Evolutionary conservation across 2,329 filamentous ascomycete species (phyloP).

Genomic region (Diaporthe nobilis): DNA sequence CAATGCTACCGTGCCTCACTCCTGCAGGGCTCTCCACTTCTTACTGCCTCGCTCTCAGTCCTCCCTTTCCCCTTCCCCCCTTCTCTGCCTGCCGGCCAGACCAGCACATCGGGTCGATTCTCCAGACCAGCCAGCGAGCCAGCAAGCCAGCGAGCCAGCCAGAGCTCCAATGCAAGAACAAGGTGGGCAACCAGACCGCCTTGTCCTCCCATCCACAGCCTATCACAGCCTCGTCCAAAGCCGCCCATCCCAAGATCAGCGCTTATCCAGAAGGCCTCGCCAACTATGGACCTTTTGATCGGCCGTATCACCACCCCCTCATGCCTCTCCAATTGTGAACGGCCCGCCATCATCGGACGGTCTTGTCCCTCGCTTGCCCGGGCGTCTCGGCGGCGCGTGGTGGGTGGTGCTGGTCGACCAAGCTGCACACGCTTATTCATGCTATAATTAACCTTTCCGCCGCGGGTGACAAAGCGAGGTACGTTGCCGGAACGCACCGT

Average conservation of each 20-base stretch:
- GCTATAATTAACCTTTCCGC: slow-evolving; percentile 11
- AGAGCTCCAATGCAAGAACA: slow-evolving; percentile 19
- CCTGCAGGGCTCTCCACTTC: slow-evolving; percentile 12
- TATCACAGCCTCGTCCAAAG: slow-evolving; percentile 40
- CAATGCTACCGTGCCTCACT: slow-evolving; percentile 30
- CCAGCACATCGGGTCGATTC: slow-evolving; percentile 25
- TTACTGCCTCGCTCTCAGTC: slow-evolving; percentile 21
- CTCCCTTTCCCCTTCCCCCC: neutral
- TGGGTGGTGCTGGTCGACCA: neutral
- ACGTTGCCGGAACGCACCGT: slow-evolving; percentile 29
- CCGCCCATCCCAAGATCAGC: slow-evolving; percentile 37
- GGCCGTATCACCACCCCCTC: slow-evolving; percentile 23
- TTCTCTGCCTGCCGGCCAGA: slow-evolving; percentile 28
- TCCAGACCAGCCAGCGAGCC: neutral
- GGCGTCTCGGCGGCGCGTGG: slow-evolving; percentile 23
- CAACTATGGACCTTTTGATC: slow-evolving; percentile 39
- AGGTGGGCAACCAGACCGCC: slow-evolving; percentile 28
- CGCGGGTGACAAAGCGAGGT: slow-evolving; percentile 9
- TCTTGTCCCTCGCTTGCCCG: slow-evolving; percentile 2
- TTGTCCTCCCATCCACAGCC: slow-evolving; percentile 14
- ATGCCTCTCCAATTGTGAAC: slow-evolving; percentile 19
- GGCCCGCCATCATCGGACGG: slow-evolving; percentile 30
- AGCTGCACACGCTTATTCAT: neutral
- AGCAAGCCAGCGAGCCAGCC: neutral
- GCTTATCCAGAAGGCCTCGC: slow-evolving; percentile 38